Percentiles rank a stretch among this genome's conserved stretches.
These are phyloP conservation scores for Ceratonia siliqua DNA, from an alignment of 306 rosid species.

Conservation along the genomic window DNA sequence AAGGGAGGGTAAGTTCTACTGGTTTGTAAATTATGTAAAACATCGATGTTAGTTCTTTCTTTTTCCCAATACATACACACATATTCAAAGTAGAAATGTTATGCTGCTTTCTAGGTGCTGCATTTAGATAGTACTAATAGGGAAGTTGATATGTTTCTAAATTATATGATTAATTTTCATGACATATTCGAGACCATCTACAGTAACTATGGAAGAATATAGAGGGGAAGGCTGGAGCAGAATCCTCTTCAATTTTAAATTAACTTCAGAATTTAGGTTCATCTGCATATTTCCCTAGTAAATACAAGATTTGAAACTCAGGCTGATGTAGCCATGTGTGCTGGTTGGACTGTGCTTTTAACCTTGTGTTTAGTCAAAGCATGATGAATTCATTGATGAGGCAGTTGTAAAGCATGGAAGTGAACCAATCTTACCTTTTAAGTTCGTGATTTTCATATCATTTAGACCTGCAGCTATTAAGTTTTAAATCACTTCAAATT, in stretches of 20 bases:
- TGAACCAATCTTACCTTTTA: not conserved
- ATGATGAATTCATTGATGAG: not conserved
- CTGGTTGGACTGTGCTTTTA: not conserved
- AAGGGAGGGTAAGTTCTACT: slow-evolving; percentile 81
- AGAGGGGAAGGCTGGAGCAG: not conserved
- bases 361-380: not conserved
- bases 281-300: not conserved
- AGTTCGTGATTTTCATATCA: no score
- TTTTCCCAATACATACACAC: not conserved
- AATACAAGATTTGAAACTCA: not conserved
- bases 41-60: not conserved
- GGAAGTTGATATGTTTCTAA: slow-evolving; percentile 3
- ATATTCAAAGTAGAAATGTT: slow-evolving; percentile 15
- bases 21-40: not conserved
- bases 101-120: not conserved
- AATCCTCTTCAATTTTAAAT: not conserved
- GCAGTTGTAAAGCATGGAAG: not conserved
- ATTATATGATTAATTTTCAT: slow-evolving; percentile 14
- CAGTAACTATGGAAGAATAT: not conserved
- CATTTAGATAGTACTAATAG: not conserved
- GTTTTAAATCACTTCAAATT: no score
- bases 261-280: not conserved
- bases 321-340: no score
- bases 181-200: slow-evolving; percentile 19
- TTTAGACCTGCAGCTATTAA: no score